Conservation (phyloP, 176 grass and related monocot genomes). For the Aegilops sharonensis region DNA sequence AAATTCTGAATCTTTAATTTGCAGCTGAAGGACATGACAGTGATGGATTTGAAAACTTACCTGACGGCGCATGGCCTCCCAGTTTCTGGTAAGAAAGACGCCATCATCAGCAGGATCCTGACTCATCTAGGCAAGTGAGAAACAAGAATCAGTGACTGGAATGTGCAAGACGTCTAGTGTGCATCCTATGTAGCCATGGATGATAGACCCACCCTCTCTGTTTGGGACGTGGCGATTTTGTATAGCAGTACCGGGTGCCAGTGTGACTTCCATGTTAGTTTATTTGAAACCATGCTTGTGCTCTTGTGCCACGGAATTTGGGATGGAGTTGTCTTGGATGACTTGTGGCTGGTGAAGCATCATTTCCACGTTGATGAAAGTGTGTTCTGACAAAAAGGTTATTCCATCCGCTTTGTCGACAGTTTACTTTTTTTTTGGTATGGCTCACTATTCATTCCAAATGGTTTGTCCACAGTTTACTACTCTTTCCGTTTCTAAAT, state of each 20-base stretch:
- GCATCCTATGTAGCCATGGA: neutral
- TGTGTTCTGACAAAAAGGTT: too few species aligned
- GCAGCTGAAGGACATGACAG: conserved; percentile 82
- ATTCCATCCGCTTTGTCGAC: too few species aligned
- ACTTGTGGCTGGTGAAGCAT: too few species aligned
- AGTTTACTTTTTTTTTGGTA: too few species aligned
- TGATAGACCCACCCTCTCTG: neutral
- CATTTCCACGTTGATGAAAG: too few species aligned
- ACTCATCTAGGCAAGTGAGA: conserved; percentile 87
- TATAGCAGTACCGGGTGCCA: neutral
- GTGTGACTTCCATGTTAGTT: neutral
- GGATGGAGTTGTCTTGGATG: too few species aligned
- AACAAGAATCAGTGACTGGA: neutral
- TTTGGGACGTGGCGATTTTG: conserved; percentile 22
- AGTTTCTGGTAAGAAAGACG: conserved; percentile 85
- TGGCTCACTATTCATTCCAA: too few species aligned
- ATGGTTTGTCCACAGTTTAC: too few species aligned
- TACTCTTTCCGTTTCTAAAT: too few species aligned
- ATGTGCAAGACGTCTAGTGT: neutral
- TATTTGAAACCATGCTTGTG: too few species aligned
- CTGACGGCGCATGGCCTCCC: conserved; percentile 62
- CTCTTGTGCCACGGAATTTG: too few species aligned
- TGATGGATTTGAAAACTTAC: conserved; percentile 76
- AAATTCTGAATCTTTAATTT: conserved; percentile 10
- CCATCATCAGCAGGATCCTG: conserved; percentile 74